Evolutionary conservation across 1,284 basidiomycete species (phyloP).

Genomic region (Anthracocystis walkeri): DNA sequence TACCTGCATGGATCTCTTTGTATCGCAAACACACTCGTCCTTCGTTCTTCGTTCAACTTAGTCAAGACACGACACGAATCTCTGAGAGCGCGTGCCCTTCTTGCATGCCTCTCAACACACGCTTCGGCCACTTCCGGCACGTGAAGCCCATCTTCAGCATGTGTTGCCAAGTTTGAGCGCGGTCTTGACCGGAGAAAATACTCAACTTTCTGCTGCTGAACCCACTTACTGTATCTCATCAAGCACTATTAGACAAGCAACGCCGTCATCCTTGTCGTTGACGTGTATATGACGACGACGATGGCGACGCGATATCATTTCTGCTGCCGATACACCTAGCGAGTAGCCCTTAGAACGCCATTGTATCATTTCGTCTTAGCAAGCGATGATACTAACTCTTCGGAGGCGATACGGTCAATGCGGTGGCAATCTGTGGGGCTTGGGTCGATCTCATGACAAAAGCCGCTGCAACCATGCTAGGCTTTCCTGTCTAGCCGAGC

Average conservation of each 20-base stretch:
- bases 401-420: constrained; percentile 1
- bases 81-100: not conserved
- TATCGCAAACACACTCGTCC: not conserved
- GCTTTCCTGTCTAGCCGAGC: not conserved
- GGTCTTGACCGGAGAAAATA: too few species aligned
- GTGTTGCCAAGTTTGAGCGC: not conserved
- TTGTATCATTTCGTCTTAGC: not conserved
- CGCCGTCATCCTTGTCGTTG: not conserved
- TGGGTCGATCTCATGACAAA: not conserved
- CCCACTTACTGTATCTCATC: not conserved
- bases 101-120: not conserved
- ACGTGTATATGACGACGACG: constrained; percentile 2
- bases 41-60: not conserved
- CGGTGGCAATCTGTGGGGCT: not conserved
- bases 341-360: not conserved
- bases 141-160: not conserved
- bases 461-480: not conserved
- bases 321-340: not conserved
- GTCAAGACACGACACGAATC: too few species aligned
- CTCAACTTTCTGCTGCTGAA: not conserved
- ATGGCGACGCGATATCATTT: not conserved
- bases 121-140: not conserved
- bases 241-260: not conserved
- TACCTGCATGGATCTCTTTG: constrained; percentile 9
- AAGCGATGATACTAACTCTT: not conserved